phyloP scores from a whole-genome alignment of 257 asterid genomes.

The Coffea canephora region DNA sequence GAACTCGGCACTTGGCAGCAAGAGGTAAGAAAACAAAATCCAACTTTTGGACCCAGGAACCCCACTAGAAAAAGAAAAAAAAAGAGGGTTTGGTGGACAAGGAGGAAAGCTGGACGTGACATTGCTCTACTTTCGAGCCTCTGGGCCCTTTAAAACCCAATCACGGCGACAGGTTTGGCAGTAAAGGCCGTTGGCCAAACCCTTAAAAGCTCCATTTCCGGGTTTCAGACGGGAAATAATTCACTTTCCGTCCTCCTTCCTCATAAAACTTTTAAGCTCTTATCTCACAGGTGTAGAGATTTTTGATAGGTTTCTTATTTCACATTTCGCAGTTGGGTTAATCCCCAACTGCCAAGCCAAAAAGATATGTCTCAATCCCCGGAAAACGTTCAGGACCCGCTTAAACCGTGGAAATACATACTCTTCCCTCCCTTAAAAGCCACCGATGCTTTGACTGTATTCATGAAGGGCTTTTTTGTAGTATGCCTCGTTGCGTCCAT shows the following conservation, averaged over 20 bases:
- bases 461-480: slow-evolving; percentile 43
- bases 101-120: background rate
- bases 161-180: slow-evolving; percentile 8
- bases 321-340: background rate
- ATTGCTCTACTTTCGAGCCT: background rate
- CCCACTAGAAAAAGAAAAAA: background rate
- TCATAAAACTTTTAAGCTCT: background rate
- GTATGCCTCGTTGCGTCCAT: slow-evolving; percentile 35
- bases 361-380: slow-evolving; percentile 19
- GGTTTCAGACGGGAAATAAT: no score
- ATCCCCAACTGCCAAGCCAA: background rate
- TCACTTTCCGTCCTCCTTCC: background rate
- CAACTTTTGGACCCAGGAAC: background rate
- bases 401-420: slow-evolving; percentile 27
- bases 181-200: background rate
- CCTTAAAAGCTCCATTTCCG: background rate
- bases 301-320: background rate
- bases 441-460: slow-evolving; percentile 19
- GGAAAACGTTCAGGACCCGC: slow-evolving; percentile 24
- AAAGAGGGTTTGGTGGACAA: background rate
- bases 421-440: slow-evolving; percentile 12
- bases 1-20: background rate
- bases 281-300: background rate
- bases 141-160: background rate
- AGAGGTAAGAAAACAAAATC: background rate